phyloP scores from a whole-genome alignment of 2,329 filamentous ascomycete genomes.

The Helminthosporium solani region DNA sequence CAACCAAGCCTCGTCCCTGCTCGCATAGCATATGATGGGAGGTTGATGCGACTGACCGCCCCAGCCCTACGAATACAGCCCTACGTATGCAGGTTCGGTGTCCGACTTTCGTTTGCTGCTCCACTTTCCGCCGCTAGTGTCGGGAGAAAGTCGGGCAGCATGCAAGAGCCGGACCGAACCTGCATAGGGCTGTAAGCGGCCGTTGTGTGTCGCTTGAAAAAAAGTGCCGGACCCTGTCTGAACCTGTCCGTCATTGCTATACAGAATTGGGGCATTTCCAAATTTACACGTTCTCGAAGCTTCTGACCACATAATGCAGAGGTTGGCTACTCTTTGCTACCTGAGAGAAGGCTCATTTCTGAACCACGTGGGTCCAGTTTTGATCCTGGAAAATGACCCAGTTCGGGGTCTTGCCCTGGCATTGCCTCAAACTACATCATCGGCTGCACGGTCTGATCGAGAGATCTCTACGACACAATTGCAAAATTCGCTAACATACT shows the following conservation, averaged over 20 bases:
- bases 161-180: too few species aligned
- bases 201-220: background rate
- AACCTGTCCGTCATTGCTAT: slow-evolving; percentile 2
- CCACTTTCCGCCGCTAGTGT: too few species aligned
- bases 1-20: slow-evolving; percentile 2
- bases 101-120: too few species aligned
- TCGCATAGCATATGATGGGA: background rate
- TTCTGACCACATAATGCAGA: slow-evolving; percentile 6
- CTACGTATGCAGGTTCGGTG: too few species aligned
- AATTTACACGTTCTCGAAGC: slow-evolving; percentile 5
- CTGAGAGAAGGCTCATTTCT: slow-evolving; percentile 3
- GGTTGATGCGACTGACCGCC: background rate
- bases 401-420: slow-evolving; percentile 1
- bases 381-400: slow-evolving; percentile 5
- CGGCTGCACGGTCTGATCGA: slow-evolving; percentile 1
- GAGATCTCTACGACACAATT: slow-evolving; percentile 4
- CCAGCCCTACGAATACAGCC: background rate
- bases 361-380: slow-evolving; percentile 2
- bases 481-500: slow-evolving; percentile 5
- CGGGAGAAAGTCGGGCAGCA: too few species aligned
- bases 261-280: slow-evolving; percentile 2
- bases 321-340: slow-evolving; percentile 6
- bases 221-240: background rate
- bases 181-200: too few species aligned
- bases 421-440: slow-evolving; percentile 7